phyloP scores from a whole-genome alignment of 345 rosid species.

The Syzygium grande region DNA sequence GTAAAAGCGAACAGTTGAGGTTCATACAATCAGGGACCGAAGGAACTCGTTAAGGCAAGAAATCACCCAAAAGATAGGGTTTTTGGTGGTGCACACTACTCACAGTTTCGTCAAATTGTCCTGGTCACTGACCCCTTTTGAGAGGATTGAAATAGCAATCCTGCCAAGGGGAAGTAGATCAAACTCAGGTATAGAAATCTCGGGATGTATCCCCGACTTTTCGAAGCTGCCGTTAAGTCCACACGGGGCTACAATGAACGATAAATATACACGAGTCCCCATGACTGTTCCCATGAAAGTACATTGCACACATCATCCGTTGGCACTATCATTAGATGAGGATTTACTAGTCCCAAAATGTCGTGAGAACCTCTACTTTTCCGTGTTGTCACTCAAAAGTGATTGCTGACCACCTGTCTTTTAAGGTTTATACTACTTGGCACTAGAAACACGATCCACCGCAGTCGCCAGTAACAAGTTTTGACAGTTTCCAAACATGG shows the following conservation, averaged over 20 bases:
- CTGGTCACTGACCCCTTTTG: neutral
- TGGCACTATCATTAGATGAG: neutral
- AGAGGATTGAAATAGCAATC: neutral
- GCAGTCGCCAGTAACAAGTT: neutral
- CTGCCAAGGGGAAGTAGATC: neutral
- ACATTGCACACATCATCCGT: neutral
- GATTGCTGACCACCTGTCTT: neutral
- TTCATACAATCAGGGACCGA: neutral
- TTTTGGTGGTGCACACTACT: neutral
- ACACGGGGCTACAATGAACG: neutral
- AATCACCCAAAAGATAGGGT: neutral
- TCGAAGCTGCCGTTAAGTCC: neutral
- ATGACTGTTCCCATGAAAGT: neutral
- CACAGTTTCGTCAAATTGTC: neutral
- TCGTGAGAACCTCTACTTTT: neutral
- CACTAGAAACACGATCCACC: neutral
- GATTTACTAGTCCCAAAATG: neutral
- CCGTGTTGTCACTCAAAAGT: neutral
- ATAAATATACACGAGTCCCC: neutral
- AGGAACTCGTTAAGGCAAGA: neutral
- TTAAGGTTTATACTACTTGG: neutral
- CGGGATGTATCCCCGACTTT: neutral
- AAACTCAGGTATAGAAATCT: neutral
- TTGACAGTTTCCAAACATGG: neutral
- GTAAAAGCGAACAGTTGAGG: neutral